Conservation (phyloP, 2,329 filamentous ascomycete species). For the Aspergillus sp. region DNA sequence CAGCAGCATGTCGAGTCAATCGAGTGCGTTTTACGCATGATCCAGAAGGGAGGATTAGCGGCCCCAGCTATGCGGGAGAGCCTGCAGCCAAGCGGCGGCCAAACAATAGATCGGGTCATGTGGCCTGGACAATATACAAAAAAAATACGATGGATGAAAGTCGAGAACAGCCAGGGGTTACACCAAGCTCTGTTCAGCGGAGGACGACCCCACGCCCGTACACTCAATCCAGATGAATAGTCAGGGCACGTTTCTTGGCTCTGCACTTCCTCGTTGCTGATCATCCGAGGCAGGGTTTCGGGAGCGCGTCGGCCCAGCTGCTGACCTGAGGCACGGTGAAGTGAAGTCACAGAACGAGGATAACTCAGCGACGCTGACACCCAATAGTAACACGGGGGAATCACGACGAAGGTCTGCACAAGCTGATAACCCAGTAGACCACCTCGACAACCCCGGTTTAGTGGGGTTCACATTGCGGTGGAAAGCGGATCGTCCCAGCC, state of each 20-base stretch:
- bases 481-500: slow-evolving; percentile 17
- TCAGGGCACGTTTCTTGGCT: slow-evolving; percentile 24
- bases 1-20: background rate
- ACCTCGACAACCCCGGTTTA: background rate
- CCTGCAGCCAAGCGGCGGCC: slow-evolving; percentile 9
- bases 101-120: slow-evolving; percentile 13
- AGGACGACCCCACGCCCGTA: background rate
- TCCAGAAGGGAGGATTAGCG: slow-evolving; percentile 3
- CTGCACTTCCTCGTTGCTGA: slow-evolving; percentile 29
- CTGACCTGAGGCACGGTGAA: background rate
- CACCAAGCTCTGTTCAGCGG: slow-evolving; percentile 6
- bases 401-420: background rate
- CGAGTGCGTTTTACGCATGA: background rate
- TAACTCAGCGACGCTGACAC: background rate
- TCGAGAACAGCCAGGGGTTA: slow-evolving; percentile 2
- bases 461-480: slow-evolving; percentile 13
- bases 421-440: slow-evolving; percentile 4
- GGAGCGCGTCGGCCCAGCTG: slow-evolving; percentile 23
- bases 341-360: background rate
- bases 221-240: slow-evolving; percentile 14
- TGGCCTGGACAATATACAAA: background rate
- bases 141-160: slow-evolving; percentile 4
- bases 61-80: slow-evolving; percentile 1
- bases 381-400: background rate
- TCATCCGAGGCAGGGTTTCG: slow-evolving; percentile 33